Base-by-base conservation (phyloP, 106 monocot genomes). In the Dioscorea dumetorum region DNA sequence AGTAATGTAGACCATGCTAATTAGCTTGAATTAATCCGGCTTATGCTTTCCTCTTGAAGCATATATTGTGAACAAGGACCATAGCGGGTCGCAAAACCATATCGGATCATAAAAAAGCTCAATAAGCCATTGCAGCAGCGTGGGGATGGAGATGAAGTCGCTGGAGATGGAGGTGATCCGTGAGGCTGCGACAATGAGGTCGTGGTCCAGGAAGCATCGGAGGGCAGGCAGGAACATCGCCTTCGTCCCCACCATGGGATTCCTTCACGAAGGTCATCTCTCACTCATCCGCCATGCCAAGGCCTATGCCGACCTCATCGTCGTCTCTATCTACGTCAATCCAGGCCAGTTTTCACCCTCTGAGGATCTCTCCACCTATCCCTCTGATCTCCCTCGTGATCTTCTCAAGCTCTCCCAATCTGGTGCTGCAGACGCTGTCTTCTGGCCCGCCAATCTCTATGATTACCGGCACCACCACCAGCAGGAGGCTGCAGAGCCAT, bases 241-340 rank as follows among this genome's bases (percentile, higher is more conserved):
- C 19, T 67, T 99, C 17, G 88, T 99, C 21, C 97, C 99, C 64
- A 99, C 99, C 74, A 99, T 99, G 99, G 99, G 99, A 5, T 90
- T 67, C 73, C 99, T 99, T 67, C 99, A 99, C 74, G 62, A 82
- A 2, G 99, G 99, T 16, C 93, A 99, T 80, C 84, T 99, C 34
- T 84, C 93, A 12, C 87, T 99, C 60, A 50, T 93, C 62, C 76
- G 64, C 18, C 61, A 61, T 0, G 92, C 99, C 71, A 33, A 66
- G 17, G 9, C 73, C 60, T 72, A 48, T 9, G 87, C 93, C 6
- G 70, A 81, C 72, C 13, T 80, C 79, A 50, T 59, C 69, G 90
- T 93, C 63, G 99, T 99, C 74, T 93, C 99, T 58, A 87, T 99
- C 73, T 99, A 99, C 77, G 79, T 99, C 67, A 99, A 99, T 63